Evolutionary conservation across 805 yeast species (phyloP), one percentile per base, ranked within the genome.

Genomic region (Lipomyces orientalis): DNA sequence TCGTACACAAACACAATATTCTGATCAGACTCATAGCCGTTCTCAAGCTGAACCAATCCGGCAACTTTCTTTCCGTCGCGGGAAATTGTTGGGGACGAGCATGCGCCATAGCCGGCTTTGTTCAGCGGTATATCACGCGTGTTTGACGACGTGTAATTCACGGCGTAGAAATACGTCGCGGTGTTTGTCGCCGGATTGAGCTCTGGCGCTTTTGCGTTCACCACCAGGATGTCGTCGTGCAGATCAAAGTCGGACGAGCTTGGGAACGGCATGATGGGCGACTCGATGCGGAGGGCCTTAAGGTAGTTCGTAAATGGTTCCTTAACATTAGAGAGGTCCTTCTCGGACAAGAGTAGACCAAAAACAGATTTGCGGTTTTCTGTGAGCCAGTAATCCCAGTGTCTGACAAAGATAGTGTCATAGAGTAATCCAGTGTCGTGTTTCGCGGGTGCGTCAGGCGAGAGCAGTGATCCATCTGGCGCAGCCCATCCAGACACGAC

Each of bases 381-480:
- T 16, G 67, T 68, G 12, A 70, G 64, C 75, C 75, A 72, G 63
- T 72, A 70, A 46, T 73, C 75, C 75, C 75, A 73, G 59, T 73
- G 74, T 4, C 75, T 64, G 25, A 68, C 75, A 62, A 69, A 73
- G 29, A 65, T 43, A 7, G 64, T 34, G 57, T 70, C 72, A 62
- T 71, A 73, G n/a, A 69, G 61, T 22, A 61, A 54, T 6, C 72
- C 72, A 6, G 62, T 14, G 55, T 69, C 72, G 10, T 29, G 43
- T 39, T 34, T 54, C n/a, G 60, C 39, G 8, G 72, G 70, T 8
- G 67, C 72, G 49, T 69, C 62, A 10, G 72, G 72, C 7, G 72
- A 69, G 4, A 66, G 43, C 9, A 69, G 62, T 29, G 57, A 52
- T 34, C 72, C 72, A 35, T 37, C 57, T 9, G 71, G 71, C 10